Percentiles rank a stretch among this genome's conserved stretches.
Conservation (phyloP, 345 rosid genomes). For the Pistacia integerrima region DNA sequence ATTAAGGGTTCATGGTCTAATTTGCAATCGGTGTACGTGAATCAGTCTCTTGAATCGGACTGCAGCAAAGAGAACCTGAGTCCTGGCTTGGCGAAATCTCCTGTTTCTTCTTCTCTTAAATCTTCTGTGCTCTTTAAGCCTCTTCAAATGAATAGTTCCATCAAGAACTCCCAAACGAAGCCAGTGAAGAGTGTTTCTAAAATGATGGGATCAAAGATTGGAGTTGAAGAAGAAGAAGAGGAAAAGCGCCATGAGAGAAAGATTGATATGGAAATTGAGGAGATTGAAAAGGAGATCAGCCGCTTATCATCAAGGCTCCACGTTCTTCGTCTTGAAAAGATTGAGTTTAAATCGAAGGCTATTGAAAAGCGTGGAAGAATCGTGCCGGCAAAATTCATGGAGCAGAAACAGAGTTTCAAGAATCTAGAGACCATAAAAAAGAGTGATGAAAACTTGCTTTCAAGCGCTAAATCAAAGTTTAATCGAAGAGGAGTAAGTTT, state of each 20-base stretch:
- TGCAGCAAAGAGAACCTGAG: conserved; percentile 59
- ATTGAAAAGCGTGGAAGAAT: conserved; percentile 56
- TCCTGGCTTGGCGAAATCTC: conserved; percentile 36
- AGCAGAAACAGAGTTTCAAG: conserved; percentile 50
- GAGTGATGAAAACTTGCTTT: conserved; percentile 44
- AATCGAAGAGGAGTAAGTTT: conserved; percentile 79
- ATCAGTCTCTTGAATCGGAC: conserved; percentile 60
- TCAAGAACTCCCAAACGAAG: conserved; percentile 30
- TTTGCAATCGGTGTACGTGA: conserved; percentile 35
- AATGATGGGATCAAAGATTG: conserved; percentile 24
- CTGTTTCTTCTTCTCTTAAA: conserved; percentile 28
- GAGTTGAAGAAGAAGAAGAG: conserved; percentile 26
- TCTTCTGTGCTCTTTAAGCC: conserved; percentile 32
- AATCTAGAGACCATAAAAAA: conserved; percentile 20
- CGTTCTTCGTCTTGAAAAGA: conserved; percentile 72
- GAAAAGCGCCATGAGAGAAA: conserved; percentile 41
- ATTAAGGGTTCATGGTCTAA: conserved; percentile 52
- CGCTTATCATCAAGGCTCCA: conserved; percentile 69
- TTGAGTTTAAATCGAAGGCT: conserved; percentile 45
- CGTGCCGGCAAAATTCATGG: conserved; percentile 84
- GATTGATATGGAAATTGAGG: conserved; percentile 82
- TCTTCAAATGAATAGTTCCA: conserved; percentile 29
- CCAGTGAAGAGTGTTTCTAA: conserved; percentile 26
- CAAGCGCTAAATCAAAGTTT: conserved; percentile 43
- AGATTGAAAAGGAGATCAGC: conserved; percentile 73